Conservation (phyloP, 2,329 filamentous ascomycete genomes). For the Lachnellula subtilissima region DNA sequence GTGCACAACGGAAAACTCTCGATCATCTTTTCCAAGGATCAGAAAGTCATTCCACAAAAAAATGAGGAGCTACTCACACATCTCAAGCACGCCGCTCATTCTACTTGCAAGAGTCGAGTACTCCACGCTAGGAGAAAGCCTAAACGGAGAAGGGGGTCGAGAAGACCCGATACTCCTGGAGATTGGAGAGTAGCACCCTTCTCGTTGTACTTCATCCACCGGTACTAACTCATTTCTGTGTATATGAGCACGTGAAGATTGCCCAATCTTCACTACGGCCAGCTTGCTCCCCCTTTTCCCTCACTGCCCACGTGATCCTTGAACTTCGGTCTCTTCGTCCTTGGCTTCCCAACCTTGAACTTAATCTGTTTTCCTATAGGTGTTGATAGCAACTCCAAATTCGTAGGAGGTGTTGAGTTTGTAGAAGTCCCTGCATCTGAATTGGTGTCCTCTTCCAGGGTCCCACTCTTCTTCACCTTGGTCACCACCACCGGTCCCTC, state of each 20-base stretch:
- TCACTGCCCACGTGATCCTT: not conserved
- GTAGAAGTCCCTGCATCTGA: not conserved
- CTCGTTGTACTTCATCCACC: not conserved
- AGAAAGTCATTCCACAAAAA: not conserved
- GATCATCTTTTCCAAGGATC: not conserved
- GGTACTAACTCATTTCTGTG: not conserved
- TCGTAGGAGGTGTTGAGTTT: not conserved
- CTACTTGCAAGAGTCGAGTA: not conserved
- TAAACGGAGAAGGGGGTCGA: not conserved
- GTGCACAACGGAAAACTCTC: not conserved
- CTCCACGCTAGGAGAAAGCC: not conserved
- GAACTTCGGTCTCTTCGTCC: not conserved
- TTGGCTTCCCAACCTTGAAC: not conserved
- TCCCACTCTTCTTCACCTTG: not conserved
- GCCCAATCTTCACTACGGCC: not conserved
- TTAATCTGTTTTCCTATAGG: not conserved
- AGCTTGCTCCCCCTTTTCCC: not conserved
- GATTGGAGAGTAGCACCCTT: not conserved
- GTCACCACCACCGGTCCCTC: not conserved
- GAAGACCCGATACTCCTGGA: not conserved
- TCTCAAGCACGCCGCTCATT: not conserved
- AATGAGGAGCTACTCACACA: not conserved
- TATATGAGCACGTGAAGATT: not conserved
- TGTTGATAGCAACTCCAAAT: not conserved
- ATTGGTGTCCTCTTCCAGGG: not conserved